Base-by-base conservation (phyloP, 2,329 filamentous ascomycete genomes). In the Botrytis porri region DNA sequence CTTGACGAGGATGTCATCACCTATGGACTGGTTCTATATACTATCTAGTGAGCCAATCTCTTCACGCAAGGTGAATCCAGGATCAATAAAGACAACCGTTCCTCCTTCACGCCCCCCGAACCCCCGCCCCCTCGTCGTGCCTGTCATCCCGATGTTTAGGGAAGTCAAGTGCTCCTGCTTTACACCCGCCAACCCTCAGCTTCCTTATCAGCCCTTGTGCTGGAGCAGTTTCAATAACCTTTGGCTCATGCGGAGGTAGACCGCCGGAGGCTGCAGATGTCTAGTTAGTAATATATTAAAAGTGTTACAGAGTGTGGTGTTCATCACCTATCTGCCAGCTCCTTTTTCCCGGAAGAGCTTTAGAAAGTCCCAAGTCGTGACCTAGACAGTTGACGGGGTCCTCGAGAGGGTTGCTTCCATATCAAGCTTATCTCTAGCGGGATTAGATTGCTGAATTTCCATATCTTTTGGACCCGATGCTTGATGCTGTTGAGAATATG, bases 401-500 rank as follows among this genome's bases (percentile, higher is more conserved):
- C 2, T 51, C 5, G 48, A n/a, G 48, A 51, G 4, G 25, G 16
- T 16, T 51, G 12, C 4, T n/a, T 51, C 12, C 25, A 16, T 14
- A 8, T 51, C 48, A 51, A 51, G 14, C 0, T 51, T n/a, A n/a
- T 51, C 25, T 51, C 39, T 41, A 3, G 39, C 25, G 25, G 25
- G 0, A 51, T 51, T 12, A 51, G 48, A 12, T 16, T 3, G 25
- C 14, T 51, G 25, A 51, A 51, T 2, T n/a, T n/a, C 16, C 10
- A 25, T 51, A 2, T 12, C 25, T 25, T 25, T 51, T 59, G 77
- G 74, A 62, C 72, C 59, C 22, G 75, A 45, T 43, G 61, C 74
- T 77, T 82, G 73, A 75, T 83, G 81, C 80, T 80, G 75, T 74
- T 80, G 79, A 20, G 81, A 73, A 9, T 77, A 82, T 59, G 82